A percentile compares a stretch with the other conserved stretches of the same genome.
Evolutionary conservation across 495 filamentous ascomycete species (phyloP).

Genomic region (Aspergillus sparsus): DNA sequence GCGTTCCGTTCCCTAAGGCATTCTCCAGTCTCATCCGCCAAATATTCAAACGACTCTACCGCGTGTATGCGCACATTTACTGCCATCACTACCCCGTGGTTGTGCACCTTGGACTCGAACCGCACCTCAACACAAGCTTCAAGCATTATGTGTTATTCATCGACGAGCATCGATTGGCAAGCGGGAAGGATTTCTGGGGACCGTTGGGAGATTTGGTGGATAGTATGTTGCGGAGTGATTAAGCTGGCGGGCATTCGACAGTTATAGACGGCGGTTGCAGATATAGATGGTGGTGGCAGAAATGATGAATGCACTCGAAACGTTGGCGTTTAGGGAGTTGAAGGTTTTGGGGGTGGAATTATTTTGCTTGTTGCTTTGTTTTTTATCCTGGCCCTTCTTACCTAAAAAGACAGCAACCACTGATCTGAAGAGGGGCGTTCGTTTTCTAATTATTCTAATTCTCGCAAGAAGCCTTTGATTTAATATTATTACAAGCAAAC

Average conservation of each 20-base stretch:
- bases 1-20: conserved; percentile 91
- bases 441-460: too few species aligned
- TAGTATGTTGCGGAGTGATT: conserved; percentile 94
- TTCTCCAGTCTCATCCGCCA: conserved; percentile 86
- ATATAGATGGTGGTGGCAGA: not conserved
- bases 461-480: too few species aligned
- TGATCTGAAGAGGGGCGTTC: too few species aligned
- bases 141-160: conserved; percentile 99
- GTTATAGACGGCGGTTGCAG: not conserved
- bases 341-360: conserved; percentile 18
- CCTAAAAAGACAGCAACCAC: not conserved
- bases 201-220: conserved; percentile 96
- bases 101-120: conserved; percentile 90
- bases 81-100: conserved; percentile 99
- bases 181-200: conserved; percentile 95
- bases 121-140: conserved; percentile 98
- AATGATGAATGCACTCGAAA: conserved; percentile 16
- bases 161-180: conserved; percentile 85
- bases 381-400: conserved; percentile 1
- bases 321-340: conserved; percentile 31
- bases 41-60: conserved; percentile 97
- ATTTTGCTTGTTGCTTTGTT: conserved; percentile 1
- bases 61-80: conserved; percentile 98
- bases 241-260: conserved; percentile 18
- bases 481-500: not conserved